A percentile compares a stretch with the other conserved stretches of the same genome.
Evolutionary conservation across 1,139 yeast species (phyloP).

Genomic region (Suhomyces ambrosiae): DNA sequence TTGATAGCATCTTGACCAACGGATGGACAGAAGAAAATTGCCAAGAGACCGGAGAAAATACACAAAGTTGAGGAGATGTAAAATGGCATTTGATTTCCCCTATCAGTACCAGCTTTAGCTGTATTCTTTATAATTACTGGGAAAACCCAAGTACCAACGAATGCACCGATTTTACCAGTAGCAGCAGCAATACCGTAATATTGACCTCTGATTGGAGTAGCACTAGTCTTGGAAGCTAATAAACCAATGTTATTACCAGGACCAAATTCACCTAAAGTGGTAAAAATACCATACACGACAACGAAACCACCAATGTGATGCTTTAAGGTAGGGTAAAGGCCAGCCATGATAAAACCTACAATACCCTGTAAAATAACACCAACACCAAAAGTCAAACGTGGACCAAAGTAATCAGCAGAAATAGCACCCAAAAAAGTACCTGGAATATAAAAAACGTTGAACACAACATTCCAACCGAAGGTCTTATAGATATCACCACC

Average conservation of each 20-base stretch:
- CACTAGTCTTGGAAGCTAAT: conserved; percentile 81
- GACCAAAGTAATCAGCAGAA: conserved; percentile 84
- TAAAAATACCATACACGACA: conserved; percentile 84
- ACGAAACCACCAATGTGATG: conserved; percentile 74
- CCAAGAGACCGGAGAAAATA: conserved; percentile 66
- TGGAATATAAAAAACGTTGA: conserved; percentile 85
- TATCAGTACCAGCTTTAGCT: conserved; percentile 45
- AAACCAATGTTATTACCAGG: conserved; percentile 93
- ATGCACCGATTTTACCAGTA: conserved; percentile 87
- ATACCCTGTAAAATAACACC: conserved; percentile 77
- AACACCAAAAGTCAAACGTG: conserved; percentile 69
- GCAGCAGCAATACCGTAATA: conserved; percentile 94
- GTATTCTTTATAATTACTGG: conserved; percentile 60
- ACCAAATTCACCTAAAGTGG: conserved; percentile 88
- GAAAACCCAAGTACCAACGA: conserved; percentile 86
- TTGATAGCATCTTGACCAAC: conserved; percentile 82
- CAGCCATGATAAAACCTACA: conserved; percentile 88
- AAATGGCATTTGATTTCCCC: conserved; percentile 75
- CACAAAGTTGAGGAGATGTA: conserved; percentile 80
- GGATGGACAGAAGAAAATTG: conserved; percentile 73
- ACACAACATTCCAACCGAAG: conserved; percentile 92
- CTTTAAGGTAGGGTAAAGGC: conserved; percentile 55
- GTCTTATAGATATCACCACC: conserved; percentile 66
- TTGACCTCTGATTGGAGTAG: conserved; percentile 88
- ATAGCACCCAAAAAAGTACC: conserved; percentile 86